Evolutionary conservation across 2,329 filamentous ascomycete species (phyloP).

Genomic region (Hypoxylon rubiginosum): DNA sequence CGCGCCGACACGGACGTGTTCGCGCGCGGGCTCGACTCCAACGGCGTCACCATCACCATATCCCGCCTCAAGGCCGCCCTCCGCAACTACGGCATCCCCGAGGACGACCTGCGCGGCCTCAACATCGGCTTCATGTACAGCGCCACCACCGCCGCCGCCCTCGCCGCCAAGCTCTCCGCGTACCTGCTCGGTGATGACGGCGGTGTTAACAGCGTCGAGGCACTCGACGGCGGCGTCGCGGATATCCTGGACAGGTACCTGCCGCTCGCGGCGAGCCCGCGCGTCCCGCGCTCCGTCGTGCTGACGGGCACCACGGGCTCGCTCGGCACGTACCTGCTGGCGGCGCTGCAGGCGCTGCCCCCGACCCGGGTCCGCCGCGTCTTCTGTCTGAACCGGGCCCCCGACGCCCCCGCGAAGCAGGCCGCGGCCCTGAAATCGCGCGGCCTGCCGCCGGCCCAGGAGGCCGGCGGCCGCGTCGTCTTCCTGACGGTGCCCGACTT

Average conservation of each 20-base stretch:
- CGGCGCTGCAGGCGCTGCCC: conserved; percentile 29
- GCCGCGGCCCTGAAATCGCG: conserved; percentile 31
- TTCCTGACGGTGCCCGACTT: conserved; percentile 41
- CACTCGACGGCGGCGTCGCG: conserved; percentile 28
- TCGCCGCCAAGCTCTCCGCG: conserved; percentile 26
- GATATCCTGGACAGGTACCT: conserved; percentile 33
- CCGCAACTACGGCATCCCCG: conserved; percentile 31
- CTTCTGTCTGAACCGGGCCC: conserved; percentile 36
- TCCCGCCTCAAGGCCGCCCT: conserved; percentile 46
- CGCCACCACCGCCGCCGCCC: conserved; percentile 22
- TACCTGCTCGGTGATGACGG: conserved; percentile 18
- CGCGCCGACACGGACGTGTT: conserved; percentile 44
- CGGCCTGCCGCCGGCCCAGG: conserved; percentile 28
- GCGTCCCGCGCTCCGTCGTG: conserved; percentile 24
- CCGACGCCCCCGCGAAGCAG: conserved; percentile 31
- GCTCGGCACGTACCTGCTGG: conserved; percentile 36
- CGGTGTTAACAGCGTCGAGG: not conserved
- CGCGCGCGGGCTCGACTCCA: conserved; percentile 43
- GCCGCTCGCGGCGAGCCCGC: conserved; percentile 3
- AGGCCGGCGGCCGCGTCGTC: conserved; percentile 31
- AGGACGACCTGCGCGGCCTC: conserved; percentile 26
- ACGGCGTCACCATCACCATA: conserved; percentile 41
- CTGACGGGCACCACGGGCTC: conserved; percentile 37
- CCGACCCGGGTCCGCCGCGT: conserved; percentile 24
- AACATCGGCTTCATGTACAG: conserved; percentile 36